Base-by-base conservation (phyloP, 306 rosid genomes). In the Bauhinia variegata region DNA sequence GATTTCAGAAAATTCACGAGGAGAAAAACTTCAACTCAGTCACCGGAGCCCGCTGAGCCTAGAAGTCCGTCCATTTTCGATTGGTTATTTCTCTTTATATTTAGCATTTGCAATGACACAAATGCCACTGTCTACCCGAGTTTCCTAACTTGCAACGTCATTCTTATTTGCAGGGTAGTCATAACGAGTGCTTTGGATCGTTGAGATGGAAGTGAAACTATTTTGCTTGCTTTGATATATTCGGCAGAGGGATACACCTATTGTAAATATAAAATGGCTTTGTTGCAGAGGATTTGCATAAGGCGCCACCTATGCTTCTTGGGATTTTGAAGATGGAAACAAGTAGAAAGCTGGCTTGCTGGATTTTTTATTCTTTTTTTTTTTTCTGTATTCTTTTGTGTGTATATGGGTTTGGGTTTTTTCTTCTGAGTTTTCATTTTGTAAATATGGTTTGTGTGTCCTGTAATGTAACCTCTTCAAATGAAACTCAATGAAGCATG, bases 181-280 rank as follows among this genome's bases (percentile, higher is more conserved):
- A 83, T 87, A 54, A 52, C 68, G 82, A 86, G 79, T 66, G 86
- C 86, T 62, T 64, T 83, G 77, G 96, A 92, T 83, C 89, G 89
- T 50, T 84, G 88, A 91, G 62, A 64, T 79, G 60, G 71, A 70
- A 60, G 67, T 13, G 60, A 79, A 8, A 74, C 6, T 36, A 63
- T 49, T 63, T 68, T 67, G 66, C 46, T 79, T 19, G 44, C 41
- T 17, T 43, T 5, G 41, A 59, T 57, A 36, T 54, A 42, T 12
- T 68, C 17, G 43, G 55, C 82, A 70, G 73, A 62, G 75, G 70
- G 74, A 63, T n/a, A n/a, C n/a, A n/a, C n/a, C n/a, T n/a, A n/a
- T n/a, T n/a, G n/a, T n/a, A n/a, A n/a, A 77, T 17, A 74, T 23
- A 63, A 83, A 71, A 30, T 41, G 75, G 80, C 60, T 68, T 65